Percentiles rank a stretch among this genome's conserved stretches.
phyloP scores from a whole-genome alignment of 768 basidiomycete species.

The Leucosporidium yakuticum region DNA sequence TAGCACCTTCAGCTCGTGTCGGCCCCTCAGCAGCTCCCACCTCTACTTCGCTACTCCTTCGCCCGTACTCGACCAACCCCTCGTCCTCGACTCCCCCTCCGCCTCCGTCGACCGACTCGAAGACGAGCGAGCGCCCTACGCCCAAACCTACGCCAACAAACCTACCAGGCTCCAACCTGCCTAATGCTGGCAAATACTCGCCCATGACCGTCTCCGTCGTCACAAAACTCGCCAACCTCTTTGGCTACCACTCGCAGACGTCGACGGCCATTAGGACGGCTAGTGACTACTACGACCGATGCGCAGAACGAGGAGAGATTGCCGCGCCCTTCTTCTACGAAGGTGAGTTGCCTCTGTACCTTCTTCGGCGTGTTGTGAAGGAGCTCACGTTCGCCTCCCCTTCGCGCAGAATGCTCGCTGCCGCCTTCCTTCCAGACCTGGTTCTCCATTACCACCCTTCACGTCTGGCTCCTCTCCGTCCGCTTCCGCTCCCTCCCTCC shows the following conservation, averaged over 20 bases:
- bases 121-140: conserved; percentile 10
- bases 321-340: conserved; percentile 48
- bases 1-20: too few species aligned
- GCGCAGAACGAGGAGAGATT: conserved; percentile 45
- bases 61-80: background rate
- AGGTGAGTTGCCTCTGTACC: conserved; percentile 40
- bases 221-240: conserved; percentile 42
- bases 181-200: conserved; percentile 26
- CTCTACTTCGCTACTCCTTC: too few species aligned
- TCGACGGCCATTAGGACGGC: conserved; percentile 47
- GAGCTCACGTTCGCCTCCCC: background rate
- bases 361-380: background rate
- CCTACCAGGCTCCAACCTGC: conserved; percentile 30
- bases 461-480: conserved; percentile 83
- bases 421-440: conserved; percentile 94
- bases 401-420: conserved; percentile 63
- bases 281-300: conserved; percentile 46
- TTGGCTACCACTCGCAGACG: conserved; percentile 47
- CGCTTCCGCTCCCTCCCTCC: conserved; percentile 75
- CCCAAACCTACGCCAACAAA: conserved; percentile 24
- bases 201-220: conserved; percentile 35
- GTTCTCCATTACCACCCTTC: conserved; percentile 88
- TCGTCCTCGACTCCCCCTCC: conserved; percentile 1
- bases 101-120: background rate
- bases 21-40: too few species aligned